Percentiles rank a stretch among this genome's conserved stretches.
Evolutionary conservation across 495 filamentous ascomycete species (phyloP).

Genomic region (Talaromyces trachyspermus): DNA sequence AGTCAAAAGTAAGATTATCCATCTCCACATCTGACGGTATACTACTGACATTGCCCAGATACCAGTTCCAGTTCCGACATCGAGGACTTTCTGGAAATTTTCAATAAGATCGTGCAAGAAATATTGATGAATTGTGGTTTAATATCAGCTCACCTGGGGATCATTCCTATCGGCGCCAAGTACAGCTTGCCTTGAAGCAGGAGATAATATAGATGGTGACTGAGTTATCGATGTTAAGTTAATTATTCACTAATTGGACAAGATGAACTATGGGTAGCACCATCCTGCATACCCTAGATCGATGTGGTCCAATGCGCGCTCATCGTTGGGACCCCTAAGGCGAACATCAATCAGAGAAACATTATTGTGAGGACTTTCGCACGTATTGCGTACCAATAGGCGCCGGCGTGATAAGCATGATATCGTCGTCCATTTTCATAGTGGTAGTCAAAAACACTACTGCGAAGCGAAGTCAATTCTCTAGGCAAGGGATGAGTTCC

Average conservation of each 20-base stretch:
- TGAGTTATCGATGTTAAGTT: slow-evolving; percentile 13
- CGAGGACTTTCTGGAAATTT: slow-evolving; percentile 37
- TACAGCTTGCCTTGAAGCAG: slow-evolving; percentile 23
- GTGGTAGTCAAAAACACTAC: slow-evolving; percentile 19
- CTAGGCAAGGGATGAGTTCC: too few relatives aligned
- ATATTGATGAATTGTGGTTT: too few relatives aligned
- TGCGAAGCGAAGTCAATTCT: slow-evolving; percentile 5
- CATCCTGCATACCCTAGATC: slow-evolving; percentile 24
- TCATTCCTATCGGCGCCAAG: slow-evolving; percentile 22
- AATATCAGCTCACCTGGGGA: slow-evolving; percentile 40
- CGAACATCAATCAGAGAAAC: not conserved
- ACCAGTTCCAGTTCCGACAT: slow-evolving; percentile 52
- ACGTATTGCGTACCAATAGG: slow-evolving; percentile 12
- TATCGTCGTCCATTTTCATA: slow-evolving; percentile 29
- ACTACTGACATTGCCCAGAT: slow-evolving; percentile 43
- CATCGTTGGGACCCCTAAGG: slow-evolving; percentile 29
- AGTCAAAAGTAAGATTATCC: slow-evolving; percentile 7
- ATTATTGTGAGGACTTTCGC: not conserved
- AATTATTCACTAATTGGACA: too few relatives aligned
- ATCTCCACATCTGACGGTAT: too few relatives aligned
- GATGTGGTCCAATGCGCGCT: slow-evolving; percentile 23
- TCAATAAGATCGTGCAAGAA: too few relatives aligned
- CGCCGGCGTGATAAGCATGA: slow-evolving; percentile 27
- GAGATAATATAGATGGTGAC: slow-evolving; percentile 29
- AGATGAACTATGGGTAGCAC: too few relatives aligned